Conservation (phyloP, 108 stramenopile species). For the Skeletonema menzelii region DNA sequence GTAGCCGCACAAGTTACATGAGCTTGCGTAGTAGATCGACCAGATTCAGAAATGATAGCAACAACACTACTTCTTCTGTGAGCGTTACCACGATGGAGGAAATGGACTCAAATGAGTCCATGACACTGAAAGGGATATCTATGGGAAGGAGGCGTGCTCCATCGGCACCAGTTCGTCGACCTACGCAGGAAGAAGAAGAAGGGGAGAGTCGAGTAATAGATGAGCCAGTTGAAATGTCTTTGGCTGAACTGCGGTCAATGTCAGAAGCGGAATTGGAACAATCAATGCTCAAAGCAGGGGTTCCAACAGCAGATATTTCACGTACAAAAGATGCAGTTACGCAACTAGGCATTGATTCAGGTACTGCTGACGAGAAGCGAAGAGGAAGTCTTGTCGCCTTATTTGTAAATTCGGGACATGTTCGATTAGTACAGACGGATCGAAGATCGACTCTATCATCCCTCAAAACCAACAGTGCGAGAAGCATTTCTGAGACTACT, state of each 20-base stretch:
- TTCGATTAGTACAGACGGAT: conserved; percentile 19
- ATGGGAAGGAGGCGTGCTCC: conserved; percentile 9
- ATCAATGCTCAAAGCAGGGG: conserved; percentile 24
- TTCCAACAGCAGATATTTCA: conserved; percentile 14
- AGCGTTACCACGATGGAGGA: conserved; percentile 11
- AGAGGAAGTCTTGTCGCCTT: conserved; percentile 21
- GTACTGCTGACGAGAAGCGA: conserved; percentile 6
- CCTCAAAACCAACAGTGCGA: neutral
- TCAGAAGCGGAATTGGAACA: conserved; percentile 15
- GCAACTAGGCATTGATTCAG: neutral
- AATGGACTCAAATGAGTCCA: conserved; percentile 23
- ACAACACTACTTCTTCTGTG: neutral
- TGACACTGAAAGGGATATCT: conserved; percentile 8
- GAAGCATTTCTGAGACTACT: neutral
- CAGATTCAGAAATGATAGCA: neutral
- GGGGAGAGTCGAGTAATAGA: neutral
- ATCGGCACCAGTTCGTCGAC: conserved; percentile 2
- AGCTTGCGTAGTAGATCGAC: neutral
- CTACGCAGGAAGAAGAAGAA: neutral
- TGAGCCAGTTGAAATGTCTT: conserved; percentile 34
- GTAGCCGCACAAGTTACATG: neutral
- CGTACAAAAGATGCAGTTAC: neutral
- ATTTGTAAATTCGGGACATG: conserved; percentile 36
- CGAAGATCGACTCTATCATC: neutral
- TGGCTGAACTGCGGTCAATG: conserved; percentile 32